Conservation (phyloP, 164 flowering plant species). For the Saururus chinensis region DNA sequence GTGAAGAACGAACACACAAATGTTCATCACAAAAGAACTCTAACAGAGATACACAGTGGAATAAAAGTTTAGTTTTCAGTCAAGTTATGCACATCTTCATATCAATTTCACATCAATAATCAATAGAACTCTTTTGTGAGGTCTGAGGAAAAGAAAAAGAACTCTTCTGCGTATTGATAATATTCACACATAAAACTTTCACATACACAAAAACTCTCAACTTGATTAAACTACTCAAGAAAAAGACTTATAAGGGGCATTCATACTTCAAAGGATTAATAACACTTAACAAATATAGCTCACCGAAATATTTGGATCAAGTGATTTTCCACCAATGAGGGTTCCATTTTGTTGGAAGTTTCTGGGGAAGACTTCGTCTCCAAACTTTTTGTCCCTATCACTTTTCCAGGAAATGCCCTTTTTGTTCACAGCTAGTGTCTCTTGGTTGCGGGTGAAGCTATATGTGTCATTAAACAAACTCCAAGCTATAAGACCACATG, state of each 20-base stretch:
- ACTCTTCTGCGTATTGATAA: no score
- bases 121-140: no score
- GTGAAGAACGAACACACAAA: no score
- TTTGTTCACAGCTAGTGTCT: constrained; percentile 45
- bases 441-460: constrained; percentile 36
- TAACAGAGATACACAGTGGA: background rate
- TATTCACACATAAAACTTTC: no score
- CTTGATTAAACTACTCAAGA: no score
- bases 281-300: constrained; percentile 12
- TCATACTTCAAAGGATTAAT: background rate
- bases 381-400: constrained; percentile 84
- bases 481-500: constrained; percentile 96
- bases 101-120: no score
- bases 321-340: constrained; percentile 61
- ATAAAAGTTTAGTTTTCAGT: background rate
- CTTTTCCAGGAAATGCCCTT: constrained; percentile 84
- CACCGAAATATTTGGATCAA: constrained; percentile 45
- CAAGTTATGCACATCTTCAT: background rate
- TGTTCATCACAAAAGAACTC: background rate
- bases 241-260: background rate
- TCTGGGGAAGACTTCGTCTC: constrained; percentile 60
- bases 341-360: constrained; percentile 77
- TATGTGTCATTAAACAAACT: constrained; percentile 95
- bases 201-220: no score
- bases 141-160: no score